phyloP scores from a whole-genome alignment of 2,329 filamentous ascomycete species.

The Pyrenophora seminiperda region DNA sequence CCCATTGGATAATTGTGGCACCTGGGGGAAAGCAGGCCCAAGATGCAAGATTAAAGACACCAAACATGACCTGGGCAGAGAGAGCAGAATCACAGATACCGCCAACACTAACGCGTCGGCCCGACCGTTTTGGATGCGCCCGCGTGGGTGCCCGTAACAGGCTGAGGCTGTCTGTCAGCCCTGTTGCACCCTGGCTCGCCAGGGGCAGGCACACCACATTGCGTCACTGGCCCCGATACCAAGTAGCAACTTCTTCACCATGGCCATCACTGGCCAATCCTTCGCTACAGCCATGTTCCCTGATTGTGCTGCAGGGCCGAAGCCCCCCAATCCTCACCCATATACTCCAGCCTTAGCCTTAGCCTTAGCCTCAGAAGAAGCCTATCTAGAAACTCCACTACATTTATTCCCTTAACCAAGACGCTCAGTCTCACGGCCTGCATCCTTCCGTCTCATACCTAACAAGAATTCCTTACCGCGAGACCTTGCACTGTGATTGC shows the following conservation, averaged over 20 bases:
- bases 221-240: constrained; percentile 27
- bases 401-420: constrained; percentile 17
- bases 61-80: no score
- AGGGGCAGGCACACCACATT: constrained; percentile 26
- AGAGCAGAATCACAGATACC: neutral
- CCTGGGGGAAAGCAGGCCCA: no score
- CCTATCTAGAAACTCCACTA: neutral
- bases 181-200: constrained; percentile 22
- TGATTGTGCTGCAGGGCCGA: constrained; percentile 24
- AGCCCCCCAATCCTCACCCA: constrained; percentile 13
- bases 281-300: constrained; percentile 26
- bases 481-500: constrained; percentile 15
- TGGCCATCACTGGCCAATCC: constrained; percentile 22
- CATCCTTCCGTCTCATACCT: constrained; percentile 17
- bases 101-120: constrained; percentile 4
- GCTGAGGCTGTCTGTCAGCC: constrained; percentile 17
- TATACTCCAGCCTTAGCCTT: constrained; percentile 5
- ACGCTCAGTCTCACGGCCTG: constrained; percentile 21
- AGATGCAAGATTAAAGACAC: no score
- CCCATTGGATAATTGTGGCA: no score
- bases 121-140: constrained; percentile 17
- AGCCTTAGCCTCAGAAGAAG: constrained; percentile 1
- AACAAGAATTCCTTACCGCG: constrained; percentile 16
- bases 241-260: constrained; percentile 33
- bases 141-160: constrained; percentile 18